These are phyloP conservation scores for Cyphellophora europaea DNA, from an alignment of 2,329 filamentous ascomycete species.

Conservation along the genomic window DNA sequence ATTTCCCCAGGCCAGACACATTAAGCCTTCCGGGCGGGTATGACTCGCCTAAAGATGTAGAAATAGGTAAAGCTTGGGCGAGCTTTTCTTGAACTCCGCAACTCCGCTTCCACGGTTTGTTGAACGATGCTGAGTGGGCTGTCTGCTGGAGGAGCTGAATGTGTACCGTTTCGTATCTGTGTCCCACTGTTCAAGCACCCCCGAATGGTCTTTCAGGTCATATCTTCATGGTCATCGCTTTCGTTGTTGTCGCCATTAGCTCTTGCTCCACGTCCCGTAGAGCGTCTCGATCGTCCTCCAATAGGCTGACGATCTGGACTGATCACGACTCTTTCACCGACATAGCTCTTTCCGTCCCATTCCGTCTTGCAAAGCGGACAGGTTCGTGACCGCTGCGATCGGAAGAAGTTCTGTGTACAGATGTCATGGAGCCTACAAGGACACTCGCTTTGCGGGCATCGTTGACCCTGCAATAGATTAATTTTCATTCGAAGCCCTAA, in stretches of 20 bases:
- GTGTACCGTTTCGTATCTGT: no score
- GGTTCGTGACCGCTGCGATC: conserved; percentile 49
- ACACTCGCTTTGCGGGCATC: conserved; percentile 63
- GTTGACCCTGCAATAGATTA: conserved; percentile 48
- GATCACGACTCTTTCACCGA: conserved; percentile 42
- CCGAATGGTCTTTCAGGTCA: not conserved
- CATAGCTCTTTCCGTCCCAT: conserved; percentile 43
- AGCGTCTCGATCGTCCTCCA: conserved; percentile 19
- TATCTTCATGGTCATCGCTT: conserved; percentile 6
- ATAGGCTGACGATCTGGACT: conserved; percentile 19
- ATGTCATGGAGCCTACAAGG: conserved; percentile 64
- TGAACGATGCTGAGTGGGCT: no score
- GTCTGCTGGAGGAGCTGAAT: no score
- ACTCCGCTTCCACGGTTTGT: no score
- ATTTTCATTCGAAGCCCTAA: not conserved
- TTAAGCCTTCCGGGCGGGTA: no score
- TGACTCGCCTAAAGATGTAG: no score
- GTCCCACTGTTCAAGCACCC: not conserved
- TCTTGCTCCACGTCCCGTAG: conserved; percentile 4
- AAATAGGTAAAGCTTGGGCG: no score
- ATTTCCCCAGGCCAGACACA: no score
- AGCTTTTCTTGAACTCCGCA: no score
- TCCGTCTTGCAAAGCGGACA: conserved; percentile 52
- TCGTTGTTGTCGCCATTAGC: conserved; percentile 2
- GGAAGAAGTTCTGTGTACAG: conserved; percentile 66